Evolutionary conservation across 2,329 filamentous ascomycete genomes (phyloP), one percentile per base, ranked within the genome.

Genomic region (Claviceps sorghi): DNA sequence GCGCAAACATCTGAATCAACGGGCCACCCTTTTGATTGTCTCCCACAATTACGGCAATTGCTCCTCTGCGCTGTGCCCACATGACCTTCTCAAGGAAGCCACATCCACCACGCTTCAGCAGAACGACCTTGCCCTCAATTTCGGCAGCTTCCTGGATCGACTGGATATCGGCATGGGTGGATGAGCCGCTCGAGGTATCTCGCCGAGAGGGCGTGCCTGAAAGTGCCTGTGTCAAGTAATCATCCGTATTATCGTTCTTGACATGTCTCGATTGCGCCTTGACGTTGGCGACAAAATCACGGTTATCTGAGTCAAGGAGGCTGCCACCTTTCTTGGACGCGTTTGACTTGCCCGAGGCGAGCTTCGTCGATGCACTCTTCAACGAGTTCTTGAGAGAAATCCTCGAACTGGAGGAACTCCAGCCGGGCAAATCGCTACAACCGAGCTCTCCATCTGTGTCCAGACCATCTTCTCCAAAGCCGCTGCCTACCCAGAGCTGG

Each of bases 1-100:
- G 82, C n/a, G 93, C 93, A 66, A 95, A 97, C 93, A 98, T 98
- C 60, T 94, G 93, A 49, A 97, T 87, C 55, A 98, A 72, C 38
- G 86, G 86, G 4, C 89, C 90, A 45, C 91, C 91, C 55, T 87
- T 86, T 53, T 87, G 84, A 65, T 96, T 86, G 66, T 98, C 93
- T 29, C 93, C 93, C 3, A 98, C 90, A 58, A 98, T 94, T 55
- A 98, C 74, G 38, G 88, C 93, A 54, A 89, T 78, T 21, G 86
- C 93, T 26, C 93, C 93, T 62, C 93, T 80, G 55, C 89, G 79
- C 66, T 98, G 93, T 13, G 86, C 88, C 93, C 93, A 98, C 72
- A 94, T 91, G 57, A 93, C 88, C 69, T 98, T 98, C 64, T 97
- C 91, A 55, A 96, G 69, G 65, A 98, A 98, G 5, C 93, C 93